phyloP scores from a whole-genome alignment of 179 eudicot genomes.

The Beta corolliflora region DNA sequence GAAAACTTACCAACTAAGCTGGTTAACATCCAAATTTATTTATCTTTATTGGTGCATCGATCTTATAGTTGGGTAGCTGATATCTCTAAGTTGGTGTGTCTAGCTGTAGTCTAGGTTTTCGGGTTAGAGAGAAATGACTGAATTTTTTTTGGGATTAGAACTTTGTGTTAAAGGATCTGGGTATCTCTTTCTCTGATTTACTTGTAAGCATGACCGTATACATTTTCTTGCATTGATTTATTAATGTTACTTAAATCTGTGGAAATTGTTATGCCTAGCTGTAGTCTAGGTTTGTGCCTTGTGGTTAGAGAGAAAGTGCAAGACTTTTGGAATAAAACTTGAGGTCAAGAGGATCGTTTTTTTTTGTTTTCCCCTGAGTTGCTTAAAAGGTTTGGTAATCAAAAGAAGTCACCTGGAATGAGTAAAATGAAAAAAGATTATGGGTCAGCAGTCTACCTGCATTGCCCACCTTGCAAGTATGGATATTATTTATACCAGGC shows the following conservation, averaged over 20 bases:
- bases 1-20: no score
- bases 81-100: background rate
- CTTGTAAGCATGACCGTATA: background rate
- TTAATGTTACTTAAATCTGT: no score
- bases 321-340: no score
- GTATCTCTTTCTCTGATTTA: no score
- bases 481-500: background rate
- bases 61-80: no score
- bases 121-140: background rate
- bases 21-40: no score
- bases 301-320: no score
- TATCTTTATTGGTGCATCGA: no score
- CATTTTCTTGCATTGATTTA: background rate
- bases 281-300: background rate
- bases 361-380: background rate
- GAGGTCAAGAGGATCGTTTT: no score
- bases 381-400: background rate
- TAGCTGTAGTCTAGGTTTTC: background rate
- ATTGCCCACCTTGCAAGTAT: background rate
- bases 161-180: background rate
- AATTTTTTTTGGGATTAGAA: background rate
- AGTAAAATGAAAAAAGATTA: no score
- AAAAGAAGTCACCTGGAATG: background rate
- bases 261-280: background rate
- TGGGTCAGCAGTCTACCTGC: no score